Conservation (phyloP, 257 asterid species). For the Capsicum baccatum region DNA sequence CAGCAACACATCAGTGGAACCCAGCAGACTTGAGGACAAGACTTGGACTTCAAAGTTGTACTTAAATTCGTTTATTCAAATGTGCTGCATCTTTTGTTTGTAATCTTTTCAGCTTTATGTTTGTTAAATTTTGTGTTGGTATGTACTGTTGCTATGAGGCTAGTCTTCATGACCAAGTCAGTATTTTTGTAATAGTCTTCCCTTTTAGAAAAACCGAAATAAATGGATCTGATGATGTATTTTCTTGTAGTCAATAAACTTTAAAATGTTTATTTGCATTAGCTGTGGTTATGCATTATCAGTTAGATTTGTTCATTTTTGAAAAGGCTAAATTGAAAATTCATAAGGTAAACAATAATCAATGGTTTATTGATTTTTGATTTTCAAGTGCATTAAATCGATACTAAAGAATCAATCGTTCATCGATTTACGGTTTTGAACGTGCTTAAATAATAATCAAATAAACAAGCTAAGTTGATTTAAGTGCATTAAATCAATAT, state of each 20-base stretch:
- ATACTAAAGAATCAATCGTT: too few relatives aligned
- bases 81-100: neutral
- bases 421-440: too few relatives aligned
- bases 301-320: too few relatives aligned
- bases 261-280: neutral
- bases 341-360: too few relatives aligned
- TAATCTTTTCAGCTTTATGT: neutral
- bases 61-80: neutral
- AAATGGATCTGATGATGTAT: neutral
- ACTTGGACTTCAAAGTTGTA: neutral
- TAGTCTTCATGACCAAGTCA: neutral
- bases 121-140: neutral
- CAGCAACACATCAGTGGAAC: slow-evolving; percentile 32
- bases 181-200: neutral
- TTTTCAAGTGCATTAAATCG: too few relatives aligned
- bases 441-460: too few relatives aligned
- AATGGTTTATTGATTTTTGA: too few relatives aligned
- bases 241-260: neutral
- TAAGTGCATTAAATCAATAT: too few relatives aligned
- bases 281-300: too few relatives aligned
- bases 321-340: too few relatives aligned
- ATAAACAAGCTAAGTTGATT: too few relatives aligned
- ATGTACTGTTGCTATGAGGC: neutral
- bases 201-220: neutral
- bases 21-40: neutral